Base-by-base conservation (phyloP, 192 early-diverging fungal genomes). In the Podila clonocystis region DNA sequence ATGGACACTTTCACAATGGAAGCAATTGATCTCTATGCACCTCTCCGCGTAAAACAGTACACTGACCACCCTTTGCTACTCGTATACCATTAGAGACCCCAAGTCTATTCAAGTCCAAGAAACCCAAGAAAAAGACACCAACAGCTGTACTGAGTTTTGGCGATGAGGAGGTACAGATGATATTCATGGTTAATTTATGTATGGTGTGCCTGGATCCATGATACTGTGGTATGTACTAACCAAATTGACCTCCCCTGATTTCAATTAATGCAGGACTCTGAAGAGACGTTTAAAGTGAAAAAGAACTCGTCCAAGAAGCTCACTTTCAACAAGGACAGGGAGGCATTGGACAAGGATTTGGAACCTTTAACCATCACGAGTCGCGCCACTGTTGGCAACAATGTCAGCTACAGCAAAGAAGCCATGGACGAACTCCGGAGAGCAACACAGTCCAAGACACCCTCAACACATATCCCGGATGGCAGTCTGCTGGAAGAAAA, bases 271-370 rank as follows among this genome's bases (percentile, higher is more conserved):
- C 68, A 80, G 77, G 83, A 70, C 8, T 52, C 83, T 19, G 82
- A 72, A 13, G 82, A 79, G 26, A 74, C 67, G 9, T 86, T 88
- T 65, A 73, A 86, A 58, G 58, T 88, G 7, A 84, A 88, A 68
- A 88, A 88, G 34, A 82, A 65, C 17, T 82, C 82, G 13, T 85
- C 85, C 0, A 86, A 67, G 49, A 68, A 68, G 41, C 57, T 84
- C 17, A 68, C 70, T 2, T 50, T 60, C 36, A 68, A 73, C 61
- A 72, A 64, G 63, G 29, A 72, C 50, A 66, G 63, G 63, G 83
- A 83, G 52, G 61, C 60, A 20, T 30, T 15, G 12, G 48, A 13
- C n/a, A 17, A 30, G 15, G 68, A 45, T 19, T 13, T 50, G 17
- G 66, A 75, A 34, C 71, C 69, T 30, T 36, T 29, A 28, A 61